Evolutionary conservation across 2,329 filamentous ascomycete species (phyloP).

Genomic region (Thermoascus crustaceus): DNA sequence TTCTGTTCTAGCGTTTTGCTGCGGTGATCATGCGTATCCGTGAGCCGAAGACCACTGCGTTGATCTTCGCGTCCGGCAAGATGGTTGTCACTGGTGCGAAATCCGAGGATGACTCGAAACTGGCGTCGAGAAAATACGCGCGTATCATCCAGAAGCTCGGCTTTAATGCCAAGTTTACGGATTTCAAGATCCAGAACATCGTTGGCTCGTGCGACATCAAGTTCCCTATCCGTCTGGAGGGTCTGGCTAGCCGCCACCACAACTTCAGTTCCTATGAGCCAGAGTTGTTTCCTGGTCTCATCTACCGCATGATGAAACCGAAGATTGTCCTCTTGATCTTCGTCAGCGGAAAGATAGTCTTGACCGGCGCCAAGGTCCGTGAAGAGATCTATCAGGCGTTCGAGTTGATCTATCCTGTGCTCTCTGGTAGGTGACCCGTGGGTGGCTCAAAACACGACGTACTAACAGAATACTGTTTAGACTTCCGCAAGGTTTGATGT

Average conservation of each 20-base stretch:
- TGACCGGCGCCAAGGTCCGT: conserved; percentile 94
- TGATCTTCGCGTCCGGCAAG: conserved; percentile 98
- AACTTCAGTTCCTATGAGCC: conserved; percentile 99
- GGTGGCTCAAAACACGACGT: conserved; percentile 6
- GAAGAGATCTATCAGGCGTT: conserved; percentile 98
- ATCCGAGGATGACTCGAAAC: conserved; percentile 94
- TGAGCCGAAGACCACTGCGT: conserved; percentile 93
- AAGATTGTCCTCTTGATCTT: conserved; percentile 98
- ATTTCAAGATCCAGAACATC: conserved; percentile 99
- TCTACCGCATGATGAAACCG: conserved; percentile 99
- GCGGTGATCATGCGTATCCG: conserved; percentile 99
- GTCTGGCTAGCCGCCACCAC: conserved; percentile 92
- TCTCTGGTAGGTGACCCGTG: conserved; percentile 58
- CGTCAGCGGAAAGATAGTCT: conserved; percentile 94
- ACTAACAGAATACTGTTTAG: conserved; percentile 31
- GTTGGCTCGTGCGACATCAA: conserved; percentile 99
- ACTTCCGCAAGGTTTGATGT: conserved; percentile 55
- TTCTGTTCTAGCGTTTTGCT: conserved; percentile 73
- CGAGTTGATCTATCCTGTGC: conserved; percentile 93
- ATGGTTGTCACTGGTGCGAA: conserved; percentile 99
- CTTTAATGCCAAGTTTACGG: conserved; percentile 98
- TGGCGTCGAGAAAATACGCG: conserved; percentile 94
- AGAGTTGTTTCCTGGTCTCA: conserved; percentile 95
- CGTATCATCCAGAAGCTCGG: conserved; percentile 99
- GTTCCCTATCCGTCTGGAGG: conserved; percentile 95